These are phyloP conservation scores for Singerocomus rubriflavus DNA, from an alignment of 1,284 basidiomycete genomes.

Conservation along the genomic window DNA sequence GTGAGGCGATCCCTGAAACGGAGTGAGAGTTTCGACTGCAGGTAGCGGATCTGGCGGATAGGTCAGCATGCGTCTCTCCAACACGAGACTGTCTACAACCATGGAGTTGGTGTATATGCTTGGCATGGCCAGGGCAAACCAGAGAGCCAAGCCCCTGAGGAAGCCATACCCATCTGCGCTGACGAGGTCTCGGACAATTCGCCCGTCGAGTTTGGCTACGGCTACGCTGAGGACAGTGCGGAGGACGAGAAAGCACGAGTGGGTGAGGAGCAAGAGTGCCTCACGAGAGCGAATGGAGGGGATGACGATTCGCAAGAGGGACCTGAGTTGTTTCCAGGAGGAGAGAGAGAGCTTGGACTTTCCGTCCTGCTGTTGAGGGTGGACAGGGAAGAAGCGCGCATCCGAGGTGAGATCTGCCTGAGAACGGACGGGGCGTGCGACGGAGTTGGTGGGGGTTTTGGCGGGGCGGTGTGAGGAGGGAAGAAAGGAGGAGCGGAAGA, in stretches of 20 bases:
- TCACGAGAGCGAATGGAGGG: conserved; percentile 76
- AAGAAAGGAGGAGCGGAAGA: conserved; percentile 24
- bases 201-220: conserved; percentile 88
- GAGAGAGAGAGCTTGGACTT: conserved; percentile 65
- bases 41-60: conserved; percentile 71
- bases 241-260: conserved; percentile 86
- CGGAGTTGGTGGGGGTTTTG: background rate
- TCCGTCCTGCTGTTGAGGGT: conserved; percentile 39
- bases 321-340: conserved; percentile 77
- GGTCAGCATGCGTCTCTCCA: background rate
- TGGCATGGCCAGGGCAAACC: conserved; percentile 90
- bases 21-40: conserved; percentile 89
- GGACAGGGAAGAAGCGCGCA: conserved; percentile 52
- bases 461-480: background rate
- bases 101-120: conserved; percentile 97
- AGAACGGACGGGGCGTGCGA: conserved; percentile 40
- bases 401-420: conserved; percentile 43
- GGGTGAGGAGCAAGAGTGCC: conserved; percentile 70
- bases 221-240: conserved; percentile 85
- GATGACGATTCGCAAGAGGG: conserved; percentile 77
- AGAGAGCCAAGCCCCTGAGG: conserved; percentile 77
- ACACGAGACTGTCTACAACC: conserved; percentile 42
- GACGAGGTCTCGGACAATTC: conserved; percentile 87
- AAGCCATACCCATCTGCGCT: conserved; percentile 88
- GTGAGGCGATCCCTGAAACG: conserved; percentile 85